Evolutionary conservation across 768 basidiomycete species (phyloP).

Genomic region (Hemileccinum rubropunctum): DNA sequence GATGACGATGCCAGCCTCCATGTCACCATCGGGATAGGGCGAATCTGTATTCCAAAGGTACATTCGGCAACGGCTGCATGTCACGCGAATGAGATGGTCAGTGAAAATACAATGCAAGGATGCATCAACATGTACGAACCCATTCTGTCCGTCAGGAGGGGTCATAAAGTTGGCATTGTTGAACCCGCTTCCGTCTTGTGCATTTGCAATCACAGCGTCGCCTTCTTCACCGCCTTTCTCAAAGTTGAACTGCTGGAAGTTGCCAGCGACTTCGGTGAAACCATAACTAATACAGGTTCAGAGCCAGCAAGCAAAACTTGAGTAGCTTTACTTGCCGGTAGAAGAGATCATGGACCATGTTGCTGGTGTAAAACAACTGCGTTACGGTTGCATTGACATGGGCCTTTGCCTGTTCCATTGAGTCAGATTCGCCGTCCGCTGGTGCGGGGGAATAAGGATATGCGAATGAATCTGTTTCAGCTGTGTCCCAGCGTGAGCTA

Average conservation of each 20-base stretch:
- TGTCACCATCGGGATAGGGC: constrained; percentile 92
- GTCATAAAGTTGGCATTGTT: constrained; percentile 94
- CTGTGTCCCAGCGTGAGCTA: constrained; percentile 3
- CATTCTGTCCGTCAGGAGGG: constrained; percentile 80
- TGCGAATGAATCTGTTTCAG: constrained; percentile 45
- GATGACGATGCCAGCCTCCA: constrained; percentile 96
- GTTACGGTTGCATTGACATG: constrained; percentile 87
- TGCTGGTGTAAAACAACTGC: constrained; percentile 86
- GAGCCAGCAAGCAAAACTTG: not conserved
- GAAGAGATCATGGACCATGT: constrained; percentile 79
- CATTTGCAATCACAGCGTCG: constrained; percentile 92
- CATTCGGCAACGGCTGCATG: constrained; percentile 76
- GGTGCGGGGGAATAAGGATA: constrained; percentile 71
- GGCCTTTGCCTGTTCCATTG: constrained; percentile 66
- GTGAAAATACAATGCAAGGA: not conserved
- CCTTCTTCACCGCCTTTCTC: constrained; percentile 82
- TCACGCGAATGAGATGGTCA: not conserved
- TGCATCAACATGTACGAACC: constrained; percentile 29
- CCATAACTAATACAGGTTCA: constrained; percentile 59
- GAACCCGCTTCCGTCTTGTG: constrained; percentile 92
- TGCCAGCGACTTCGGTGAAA: constrained; percentile 87
- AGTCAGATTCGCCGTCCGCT: constrained; percentile 48
- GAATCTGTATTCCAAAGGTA: constrained; percentile 91
- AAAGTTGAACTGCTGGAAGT: constrained; percentile 99
- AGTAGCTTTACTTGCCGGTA: constrained; percentile 48